Evolutionary conservation across 257 asterid genomes (phyloP), one percentile per base, ranked within the genome.

Genomic region (Marsdenia floribunda): DNA sequence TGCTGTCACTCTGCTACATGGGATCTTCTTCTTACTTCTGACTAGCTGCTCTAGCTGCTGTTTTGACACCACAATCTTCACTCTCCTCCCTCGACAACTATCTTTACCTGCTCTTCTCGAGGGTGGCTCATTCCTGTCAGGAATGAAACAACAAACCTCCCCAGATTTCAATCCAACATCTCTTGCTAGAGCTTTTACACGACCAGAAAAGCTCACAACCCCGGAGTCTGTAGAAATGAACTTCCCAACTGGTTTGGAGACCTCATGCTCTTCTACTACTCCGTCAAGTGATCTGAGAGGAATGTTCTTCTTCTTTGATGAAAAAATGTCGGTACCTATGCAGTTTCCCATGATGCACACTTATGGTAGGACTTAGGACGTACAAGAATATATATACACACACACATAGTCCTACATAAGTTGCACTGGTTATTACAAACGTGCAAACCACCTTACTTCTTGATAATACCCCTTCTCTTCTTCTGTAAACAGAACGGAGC

Each of bases 1-100:
- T 70, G n/a, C 33, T 18, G 69, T 71, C 0, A 75, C n/a, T 70
- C 70, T 72, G 37, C 76, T 75, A 79, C 67, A 33, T 11, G 72
- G 80, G 3, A 84, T 60, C 81, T 80, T 85, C 79, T 74, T 85
- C 26, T 75, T 72, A 13, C 77, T 79, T 19, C 50, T 79, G n/a
- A 76, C 54, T 19, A 91, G 85, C 81, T 80, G 60, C 86, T 84
- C 81, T 80, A 86, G 58, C 78, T 91, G 93, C 80, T 85, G 83
- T 83, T 71, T 86, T 18, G 78, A 82, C 67, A 87, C 42, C 63
- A 87, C 87, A 72, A 91, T 83, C 84, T 82, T 89, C 58, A 91
- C 77, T 75, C 84, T 83, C 77, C 83, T 77, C 12, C 80, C 85
- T 22, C 55, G 26, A 76, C 67, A 63, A 49, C 73, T 18, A 55